phyloP scores from a whole-genome alignment of 441 rosid species.

The Adansonia gregorii region DNA sequence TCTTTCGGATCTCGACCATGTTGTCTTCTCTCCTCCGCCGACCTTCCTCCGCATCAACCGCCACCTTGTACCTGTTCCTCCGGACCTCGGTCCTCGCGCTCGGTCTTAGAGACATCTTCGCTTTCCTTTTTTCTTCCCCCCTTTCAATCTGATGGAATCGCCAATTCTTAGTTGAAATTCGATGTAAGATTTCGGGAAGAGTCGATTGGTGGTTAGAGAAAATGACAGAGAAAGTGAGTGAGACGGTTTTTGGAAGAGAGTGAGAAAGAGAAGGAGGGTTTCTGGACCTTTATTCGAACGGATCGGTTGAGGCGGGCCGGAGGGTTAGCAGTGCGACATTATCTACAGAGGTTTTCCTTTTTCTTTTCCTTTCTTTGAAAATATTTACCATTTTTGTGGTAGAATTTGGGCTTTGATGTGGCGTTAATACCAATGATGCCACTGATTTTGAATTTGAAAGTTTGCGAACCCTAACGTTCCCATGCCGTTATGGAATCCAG shows the following conservation, averaged over 20 bases:
- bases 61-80: constrained; percentile 53
- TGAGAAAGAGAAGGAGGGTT: constrained; percentile 12
- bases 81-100: constrained; percentile 62
- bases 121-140: not conserved
- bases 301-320: not conserved
- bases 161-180: not conserved
- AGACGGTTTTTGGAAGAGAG: constrained; percentile 23
- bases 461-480: constrained; percentile 41
- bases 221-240: constrained; percentile 35
- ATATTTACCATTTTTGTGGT: not conserved
- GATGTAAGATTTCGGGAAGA: not conserved
- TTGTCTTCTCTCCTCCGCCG: constrained; percentile 69
- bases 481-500: constrained; percentile 34
- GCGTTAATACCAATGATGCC: constrained; percentile 45
- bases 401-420: constrained; percentile 29
- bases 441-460: constrained; percentile 57
- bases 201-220: constrained; percentile 31
- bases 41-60: constrained; percentile 71
- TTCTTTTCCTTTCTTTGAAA: not conserved
- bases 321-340: not conserved
- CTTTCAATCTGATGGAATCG: constrained; percentile 24
- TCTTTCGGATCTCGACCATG: constrained; percentile 73
- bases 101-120: constrained; percentile 58
- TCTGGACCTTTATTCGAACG: constrained; percentile 31
- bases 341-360: constrained; percentile 18